Percentiles rank a stretch among this genome's conserved stretches.
Conservation (phyloP, 345 rosid species). For the Diplotaxis tenuifolia region DNA sequence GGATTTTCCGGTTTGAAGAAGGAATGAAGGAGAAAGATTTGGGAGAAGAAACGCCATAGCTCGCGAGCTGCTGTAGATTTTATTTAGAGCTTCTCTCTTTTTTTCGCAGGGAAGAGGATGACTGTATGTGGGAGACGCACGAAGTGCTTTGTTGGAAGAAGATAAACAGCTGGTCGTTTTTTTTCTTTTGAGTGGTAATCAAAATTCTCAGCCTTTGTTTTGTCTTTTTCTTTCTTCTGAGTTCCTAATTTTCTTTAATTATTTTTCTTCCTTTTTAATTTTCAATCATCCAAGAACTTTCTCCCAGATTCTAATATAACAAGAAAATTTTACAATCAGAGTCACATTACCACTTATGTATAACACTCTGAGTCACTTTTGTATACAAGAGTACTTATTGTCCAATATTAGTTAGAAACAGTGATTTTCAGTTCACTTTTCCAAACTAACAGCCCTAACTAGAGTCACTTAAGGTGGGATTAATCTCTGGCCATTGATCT, state of each 20-base stretch:
- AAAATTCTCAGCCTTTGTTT: neutral
- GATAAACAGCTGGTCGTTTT: slow-evolving; percentile 15
- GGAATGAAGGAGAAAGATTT: slow-evolving; percentile 61
- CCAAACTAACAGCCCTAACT: no score
- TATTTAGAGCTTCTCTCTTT: neutral
- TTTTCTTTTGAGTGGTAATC: slow-evolving; percentile 51
- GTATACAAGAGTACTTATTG: no score
- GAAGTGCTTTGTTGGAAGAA: slow-evolving; percentile 23
- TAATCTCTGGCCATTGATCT: no score
- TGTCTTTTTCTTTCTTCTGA: neutral
- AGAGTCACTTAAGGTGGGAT: no score
- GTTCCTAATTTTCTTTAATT: neutral
- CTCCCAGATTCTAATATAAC: neutral
- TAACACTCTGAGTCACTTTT: no score
- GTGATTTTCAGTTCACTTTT: no score
- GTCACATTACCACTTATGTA: no score
- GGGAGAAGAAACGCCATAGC: slow-evolving; percentile 78
- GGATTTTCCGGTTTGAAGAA: slow-evolving; percentile 48
- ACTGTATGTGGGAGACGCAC: slow-evolving; percentile 14
- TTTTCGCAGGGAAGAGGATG: slow-evolving; percentile 14
- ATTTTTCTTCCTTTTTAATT: neutral
- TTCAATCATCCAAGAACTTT: neutral
- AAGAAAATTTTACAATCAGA: no score
- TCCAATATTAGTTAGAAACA: no score
- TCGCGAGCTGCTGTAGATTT: neutral